Evolutionary conservation across 345 rosid species (phyloP).

Genomic region (Syzygium jambos): DNA sequence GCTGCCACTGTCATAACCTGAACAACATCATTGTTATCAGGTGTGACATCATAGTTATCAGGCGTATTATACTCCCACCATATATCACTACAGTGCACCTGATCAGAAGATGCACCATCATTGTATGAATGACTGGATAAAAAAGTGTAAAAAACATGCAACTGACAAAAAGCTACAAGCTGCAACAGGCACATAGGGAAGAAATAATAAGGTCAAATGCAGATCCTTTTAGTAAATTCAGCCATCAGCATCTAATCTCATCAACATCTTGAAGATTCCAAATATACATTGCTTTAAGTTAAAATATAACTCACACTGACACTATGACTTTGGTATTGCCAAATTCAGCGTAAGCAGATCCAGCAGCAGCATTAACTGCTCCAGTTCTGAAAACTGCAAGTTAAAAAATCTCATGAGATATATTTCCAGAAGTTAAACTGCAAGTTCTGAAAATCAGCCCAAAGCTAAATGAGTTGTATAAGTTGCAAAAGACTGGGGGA

Average conservation of each 20-base stretch:
- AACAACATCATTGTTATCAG: background rate
- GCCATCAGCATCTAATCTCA: background rate
- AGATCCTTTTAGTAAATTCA: background rate
- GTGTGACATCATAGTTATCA: background rate
- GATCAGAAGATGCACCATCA: background rate
- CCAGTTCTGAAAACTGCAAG: conserved; percentile 71
- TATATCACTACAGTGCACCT: background rate
- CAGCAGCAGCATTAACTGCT: conserved; percentile 83
- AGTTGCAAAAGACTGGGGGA: background rate
- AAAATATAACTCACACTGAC: conserved; percentile 67
- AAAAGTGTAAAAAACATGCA: background rate
- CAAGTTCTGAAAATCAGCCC: background rate
- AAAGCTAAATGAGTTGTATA: background rate
- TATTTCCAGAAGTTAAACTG: background rate
- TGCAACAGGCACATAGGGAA: background rate
- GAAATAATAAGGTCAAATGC: background rate
- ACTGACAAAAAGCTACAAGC: background rate
- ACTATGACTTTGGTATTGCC: conserved; percentile 94
- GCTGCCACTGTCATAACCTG: background rate
- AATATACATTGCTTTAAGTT: background rate
- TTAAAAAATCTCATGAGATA: background rate
- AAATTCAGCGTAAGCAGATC: conserved; percentile 95
- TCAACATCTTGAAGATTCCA: background rate
- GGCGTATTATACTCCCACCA: background rate
- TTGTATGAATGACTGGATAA: background rate